Evolutionary conservation across 148 eudicot genomes (phyloP).

Genomic region (Silene conica): DNA sequence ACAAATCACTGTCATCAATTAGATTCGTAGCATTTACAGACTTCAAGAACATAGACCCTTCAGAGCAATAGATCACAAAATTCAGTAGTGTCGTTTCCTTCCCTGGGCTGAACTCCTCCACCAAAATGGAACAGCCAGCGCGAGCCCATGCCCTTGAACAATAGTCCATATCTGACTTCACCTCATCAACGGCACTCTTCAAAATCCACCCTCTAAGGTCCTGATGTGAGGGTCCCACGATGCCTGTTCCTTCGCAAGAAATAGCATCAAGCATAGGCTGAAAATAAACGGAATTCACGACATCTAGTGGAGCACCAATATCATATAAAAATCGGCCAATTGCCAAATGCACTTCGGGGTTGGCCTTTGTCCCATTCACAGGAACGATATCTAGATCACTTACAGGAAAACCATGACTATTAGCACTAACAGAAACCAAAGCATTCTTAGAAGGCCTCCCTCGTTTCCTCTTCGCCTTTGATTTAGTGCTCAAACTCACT

Average conservation of each 20-base stretch:
- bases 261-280: slow-evolving; percentile 92
- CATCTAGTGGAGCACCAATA: slow-evolving; percentile 67
- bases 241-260: slow-evolving; percentile 60
- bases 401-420: slow-evolving; percentile 20
- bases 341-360: slow-evolving; percentile 54
- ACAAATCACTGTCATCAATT: slow-evolving; percentile 41
- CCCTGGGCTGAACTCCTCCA: slow-evolving; percentile 54
- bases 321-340: slow-evolving; percentile 75
- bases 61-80: slow-evolving; percentile 63
- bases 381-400: slow-evolving; percentile 14
- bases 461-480: slow-evolving; percentile 50
- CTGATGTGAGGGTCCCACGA: slow-evolving; percentile 61
- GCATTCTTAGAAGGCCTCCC: slow-evolving; percentile 56
- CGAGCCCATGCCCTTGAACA: slow-evolving; percentile 62
- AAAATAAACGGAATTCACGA: slow-evolving; percentile 77
- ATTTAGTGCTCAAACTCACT: slow-evolving; percentile 37
- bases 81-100: slow-evolving; percentile 51
- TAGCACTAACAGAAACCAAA: slow-evolving; percentile 22
- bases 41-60: slow-evolving; percentile 69
- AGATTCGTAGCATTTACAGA: slow-evolving; percentile 65
- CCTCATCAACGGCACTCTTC: slow-evolving; percentile 71
- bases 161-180: slow-evolving; percentile 54
- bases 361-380: slow-evolving; percentile 31
- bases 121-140: slow-evolving; percentile 72
- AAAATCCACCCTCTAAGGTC: slow-evolving; percentile 76